Conservation (phyloP, 1,139 yeast species). For the Entelexis paramagnoliae region DNA sequence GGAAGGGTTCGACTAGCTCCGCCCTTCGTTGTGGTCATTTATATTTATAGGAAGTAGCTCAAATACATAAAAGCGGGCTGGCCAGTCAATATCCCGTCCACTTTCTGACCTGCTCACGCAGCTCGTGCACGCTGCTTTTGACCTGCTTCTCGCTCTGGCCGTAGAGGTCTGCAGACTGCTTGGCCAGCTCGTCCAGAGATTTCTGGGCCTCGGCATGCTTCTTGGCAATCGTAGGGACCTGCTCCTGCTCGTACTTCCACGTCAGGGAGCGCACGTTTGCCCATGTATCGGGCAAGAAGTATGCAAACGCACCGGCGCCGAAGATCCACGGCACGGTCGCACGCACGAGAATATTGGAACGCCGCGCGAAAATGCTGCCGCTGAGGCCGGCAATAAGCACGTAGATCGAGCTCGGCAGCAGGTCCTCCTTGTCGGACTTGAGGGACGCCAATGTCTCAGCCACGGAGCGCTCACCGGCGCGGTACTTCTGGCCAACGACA, state of each 20-base stretch:
- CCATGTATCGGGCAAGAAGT: constrained; percentile 71
- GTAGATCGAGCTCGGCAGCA: constrained; percentile 62
- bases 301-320: constrained; percentile 60
- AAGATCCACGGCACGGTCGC: constrained; percentile 52
- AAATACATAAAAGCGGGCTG: no score
- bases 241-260: constrained; percentile 52
- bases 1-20: constrained; percentile 42
- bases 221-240: constrained; percentile 57
- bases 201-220: constrained; percentile 44
- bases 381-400: constrained; percentile 42
- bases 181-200: constrained; percentile 24
- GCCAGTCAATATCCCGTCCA: constrained; percentile 20
- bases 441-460: constrained; percentile 57
- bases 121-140: constrained; percentile 29
- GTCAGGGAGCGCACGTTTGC: constrained; percentile 50
- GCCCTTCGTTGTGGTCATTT: not conserved
- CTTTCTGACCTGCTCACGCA: constrained; percentile 24
- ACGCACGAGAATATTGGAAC: constrained; percentile 51
- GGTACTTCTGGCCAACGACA: constrained; percentile 41
- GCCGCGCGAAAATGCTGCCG: constrained; percentile 73
- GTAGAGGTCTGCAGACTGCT: constrained; percentile 41
- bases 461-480: constrained; percentile 55
- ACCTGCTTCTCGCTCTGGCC: constrained; percentile 38
- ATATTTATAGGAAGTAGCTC: not conserved
- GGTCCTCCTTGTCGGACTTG: constrained; percentile 61